phyloP scores from a whole-genome alignment of 2,329 filamentous ascomycete genomes.

The Pezicula carpinea region DNA sequence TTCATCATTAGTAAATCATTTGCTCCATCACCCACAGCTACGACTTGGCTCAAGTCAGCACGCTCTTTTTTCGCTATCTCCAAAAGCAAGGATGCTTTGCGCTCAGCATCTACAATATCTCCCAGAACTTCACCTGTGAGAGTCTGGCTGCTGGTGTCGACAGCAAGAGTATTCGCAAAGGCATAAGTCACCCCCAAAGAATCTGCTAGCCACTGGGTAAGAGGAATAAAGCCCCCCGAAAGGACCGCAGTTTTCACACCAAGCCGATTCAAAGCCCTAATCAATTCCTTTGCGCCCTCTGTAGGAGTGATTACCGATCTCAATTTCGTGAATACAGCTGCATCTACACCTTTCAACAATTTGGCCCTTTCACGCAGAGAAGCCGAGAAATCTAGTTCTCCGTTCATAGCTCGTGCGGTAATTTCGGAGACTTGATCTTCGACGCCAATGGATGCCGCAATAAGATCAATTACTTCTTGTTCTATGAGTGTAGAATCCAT shows the following conservation, averaged over 20 bases:
- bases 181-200: slow-evolving; percentile 83
- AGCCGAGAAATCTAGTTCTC: slow-evolving; percentile 85
- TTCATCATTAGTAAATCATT: slow-evolving; percentile 80
- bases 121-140: slow-evolving; percentile 71
- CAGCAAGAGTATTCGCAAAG: slow-evolving; percentile 77
- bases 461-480: slow-evolving; percentile 95
- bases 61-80: slow-evolving; percentile 66
- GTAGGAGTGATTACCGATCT: slow-evolving; percentile 75
- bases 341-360: slow-evolving; percentile 75
- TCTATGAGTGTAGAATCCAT: slow-evolving; percentile 98
- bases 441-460: slow-evolving; percentile 81
- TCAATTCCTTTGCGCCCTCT: slow-evolving; percentile 70
- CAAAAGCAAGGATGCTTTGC: slow-evolving; percentile 66
- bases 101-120: slow-evolving; percentile 69
- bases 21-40: slow-evolving; percentile 77
- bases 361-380: slow-evolving; percentile 77
- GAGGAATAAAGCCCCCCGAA: slow-evolving; percentile 85
- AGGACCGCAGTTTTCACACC: slow-evolving; percentile 87
- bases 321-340: slow-evolving; percentile 73
- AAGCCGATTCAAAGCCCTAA: slow-evolving; percentile 68
- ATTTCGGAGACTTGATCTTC: slow-evolving; percentile 80
- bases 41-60: slow-evolving; percentile 59
- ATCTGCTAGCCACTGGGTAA: slow-evolving; percentile 80
- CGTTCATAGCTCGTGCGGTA: slow-evolving; percentile 90
- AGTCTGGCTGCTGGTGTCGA: slow-evolving; percentile 47